Evolutionary conservation across 2,329 filamentous ascomycete species (phyloP).

Genomic region (Chaetomiaceae sp.): DNA sequence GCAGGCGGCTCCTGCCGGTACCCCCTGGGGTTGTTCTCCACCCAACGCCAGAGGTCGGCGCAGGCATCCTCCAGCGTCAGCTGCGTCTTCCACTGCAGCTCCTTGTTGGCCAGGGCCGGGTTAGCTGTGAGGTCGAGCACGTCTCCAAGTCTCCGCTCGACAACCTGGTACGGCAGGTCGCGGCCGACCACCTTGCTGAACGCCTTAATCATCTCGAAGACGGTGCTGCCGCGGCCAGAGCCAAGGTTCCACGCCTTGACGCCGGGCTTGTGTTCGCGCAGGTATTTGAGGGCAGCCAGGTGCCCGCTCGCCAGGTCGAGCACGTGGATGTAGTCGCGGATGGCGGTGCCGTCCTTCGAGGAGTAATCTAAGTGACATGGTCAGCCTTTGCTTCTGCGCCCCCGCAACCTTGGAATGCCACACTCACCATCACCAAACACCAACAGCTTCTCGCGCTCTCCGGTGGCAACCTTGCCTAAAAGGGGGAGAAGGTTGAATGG

Average conservation of each 20-base stretch:
- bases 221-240: conserved; percentile 88
- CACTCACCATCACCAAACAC: conserved; percentile 87
- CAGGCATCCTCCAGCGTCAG: conserved; percentile 88
- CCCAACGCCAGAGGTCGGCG: conserved; percentile 93
- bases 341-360: conserved; percentile 85
- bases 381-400: background rate
- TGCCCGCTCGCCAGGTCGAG: conserved; percentile 83
- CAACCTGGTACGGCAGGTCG: conserved; percentile 81
- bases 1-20: conserved; percentile 89
- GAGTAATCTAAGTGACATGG: conserved; percentile 63
- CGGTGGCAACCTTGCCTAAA: conserved; percentile 91
- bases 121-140: conserved; percentile 94
- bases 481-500: conserved; percentile 94
- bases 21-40: conserved; percentile 90
- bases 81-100: conserved; percentile 89
- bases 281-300: conserved; percentile 82
- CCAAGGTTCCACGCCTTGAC: conserved; percentile 96
- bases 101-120: conserved; percentile 76
- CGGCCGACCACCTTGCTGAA: conserved; percentile 83
- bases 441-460: conserved; percentile 86
- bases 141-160: conserved; percentile 75
- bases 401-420: background rate
- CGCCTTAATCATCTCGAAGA: conserved; percentile 95
- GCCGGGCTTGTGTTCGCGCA: conserved; percentile 76
- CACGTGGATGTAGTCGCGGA: conserved; percentile 97